Conservation (phyloP, 2,329 filamentous ascomycete species). For the Aspergillus sp. region DNA sequence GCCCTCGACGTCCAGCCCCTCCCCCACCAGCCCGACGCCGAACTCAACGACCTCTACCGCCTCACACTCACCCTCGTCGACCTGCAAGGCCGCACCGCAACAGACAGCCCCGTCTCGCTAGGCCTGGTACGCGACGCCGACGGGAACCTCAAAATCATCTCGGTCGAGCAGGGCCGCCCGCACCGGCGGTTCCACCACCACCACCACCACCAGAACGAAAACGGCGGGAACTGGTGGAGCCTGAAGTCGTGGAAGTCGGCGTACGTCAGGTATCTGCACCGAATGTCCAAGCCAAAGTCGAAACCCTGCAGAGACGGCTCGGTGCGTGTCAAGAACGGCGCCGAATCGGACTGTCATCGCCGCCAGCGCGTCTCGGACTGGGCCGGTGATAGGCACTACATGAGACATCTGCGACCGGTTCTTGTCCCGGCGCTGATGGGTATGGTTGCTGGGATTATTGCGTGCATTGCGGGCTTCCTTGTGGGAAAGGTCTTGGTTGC, state of each 20-base stretch:
- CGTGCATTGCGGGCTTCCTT: conserved; percentile 40
- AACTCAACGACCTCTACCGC: conserved; percentile 19
- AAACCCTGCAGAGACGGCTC: background rate
- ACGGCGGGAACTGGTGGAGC: conserved; percentile 17
- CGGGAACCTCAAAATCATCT: conserved; percentile 26
- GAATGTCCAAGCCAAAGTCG: background rate
- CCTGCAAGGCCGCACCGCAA: conserved; percentile 24
- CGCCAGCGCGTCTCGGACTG: conserved; percentile 20
- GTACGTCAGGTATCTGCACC: conserved; percentile 19
- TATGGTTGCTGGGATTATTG: conserved; percentile 36
- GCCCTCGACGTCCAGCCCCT: conserved; percentile 25
- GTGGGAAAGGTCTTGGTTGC: conserved; percentile 25
- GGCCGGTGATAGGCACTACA: conserved; percentile 22
- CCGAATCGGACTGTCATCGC: background rate
- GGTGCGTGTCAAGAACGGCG: background rate
- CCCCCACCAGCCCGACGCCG: conserved; percentile 16
- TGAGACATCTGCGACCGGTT: conserved; percentile 34
- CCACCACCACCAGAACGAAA: background rate
- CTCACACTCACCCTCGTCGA: conserved; percentile 27
- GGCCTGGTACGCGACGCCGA: conserved; percentile 27
- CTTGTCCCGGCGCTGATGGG: conserved; percentile 42
- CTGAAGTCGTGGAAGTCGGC: conserved; percentile 26
- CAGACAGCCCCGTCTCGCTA: conserved; percentile 28
- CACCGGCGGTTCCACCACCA: conserved; percentile 8
- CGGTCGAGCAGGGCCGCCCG: conserved; percentile 22